Evolutionary conservation across 306 rosid genomes (phyloP).

Genomic region (Glycine latifolia): DNA sequence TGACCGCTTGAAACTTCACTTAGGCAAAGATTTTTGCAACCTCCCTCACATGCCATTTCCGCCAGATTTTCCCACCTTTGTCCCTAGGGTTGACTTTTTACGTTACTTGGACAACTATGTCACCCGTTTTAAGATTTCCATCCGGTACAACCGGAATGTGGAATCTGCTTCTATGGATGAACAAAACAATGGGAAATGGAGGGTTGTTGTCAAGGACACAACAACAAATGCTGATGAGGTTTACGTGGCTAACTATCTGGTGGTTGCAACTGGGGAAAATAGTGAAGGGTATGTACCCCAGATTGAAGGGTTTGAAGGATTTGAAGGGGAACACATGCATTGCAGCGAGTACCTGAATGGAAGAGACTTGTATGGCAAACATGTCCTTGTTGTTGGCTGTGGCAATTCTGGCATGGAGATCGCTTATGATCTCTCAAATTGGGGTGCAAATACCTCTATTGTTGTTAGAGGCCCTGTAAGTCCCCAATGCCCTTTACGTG

Average conservation of each 20-base stretch:
- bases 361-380: conserved; percentile 47
- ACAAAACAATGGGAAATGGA: conserved; percentile 48
- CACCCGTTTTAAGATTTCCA: conserved; percentile 33
- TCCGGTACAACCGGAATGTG: conserved; percentile 44
- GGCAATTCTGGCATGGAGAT: conserved; percentile 88
- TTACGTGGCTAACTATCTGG: conserved; percentile 54
- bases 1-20: conserved; percentile 73
- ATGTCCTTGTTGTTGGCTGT: conserved; percentile 75
- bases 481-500: neutral
- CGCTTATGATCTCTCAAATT: conserved; percentile 64
- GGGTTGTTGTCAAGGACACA: conserved; percentile 38
- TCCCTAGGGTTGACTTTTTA: conserved; percentile 55
- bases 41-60: conserved; percentile 70
- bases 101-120: conserved; percentile 64
- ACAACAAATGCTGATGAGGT: conserved; percentile 21
- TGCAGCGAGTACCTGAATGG: conserved; percentile 62
- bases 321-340: conserved; percentile 61
- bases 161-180: conserved; percentile 40
- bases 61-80: conserved; percentile 45
- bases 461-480: conserved; percentile 60
- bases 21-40: conserved; percentile 61
- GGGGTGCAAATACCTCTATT: conserved; percentile 68
- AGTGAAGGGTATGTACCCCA: conserved; percentile 54
- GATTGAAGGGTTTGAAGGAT: conserved; percentile 51
- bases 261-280: conserved; percentile 73